These are phyloP conservation scores for Sarcodon sp. DNA, from an alignment of 768 basidiomycete genomes.

Conservation along the genomic window DNA sequence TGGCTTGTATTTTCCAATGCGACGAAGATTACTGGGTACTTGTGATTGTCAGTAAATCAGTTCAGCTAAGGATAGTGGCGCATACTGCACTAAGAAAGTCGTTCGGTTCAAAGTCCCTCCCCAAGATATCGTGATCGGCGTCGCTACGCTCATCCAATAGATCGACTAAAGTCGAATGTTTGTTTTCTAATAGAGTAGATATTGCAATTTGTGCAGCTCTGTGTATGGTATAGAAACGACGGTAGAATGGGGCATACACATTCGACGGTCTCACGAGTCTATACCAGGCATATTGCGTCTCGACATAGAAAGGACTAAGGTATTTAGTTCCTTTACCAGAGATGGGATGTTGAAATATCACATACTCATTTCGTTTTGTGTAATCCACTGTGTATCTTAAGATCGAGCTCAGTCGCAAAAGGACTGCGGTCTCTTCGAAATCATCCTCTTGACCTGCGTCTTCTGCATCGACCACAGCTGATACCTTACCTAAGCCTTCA, in stretches of 20 bases:
- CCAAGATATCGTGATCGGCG: conserved; percentile 1
- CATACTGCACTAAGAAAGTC: too few species aligned
- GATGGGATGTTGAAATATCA: conserved; percentile 4
- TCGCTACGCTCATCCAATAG: conserved; percentile 23
- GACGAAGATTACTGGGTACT: neutral
- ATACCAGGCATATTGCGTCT: conserved; percentile 55
- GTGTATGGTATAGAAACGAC: conserved; percentile 37
- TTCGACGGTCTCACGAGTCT: conserved; percentile 34
- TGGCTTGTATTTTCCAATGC: conserved; percentile 2
- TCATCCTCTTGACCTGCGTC: conserved; percentile 51
- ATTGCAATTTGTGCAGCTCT: conserved; percentile 37
- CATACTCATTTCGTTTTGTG: conserved; percentile 36
- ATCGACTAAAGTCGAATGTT: conserved; percentile 14
- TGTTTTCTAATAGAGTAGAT: conserved; percentile 19
- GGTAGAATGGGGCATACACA: conserved; percentile 29
- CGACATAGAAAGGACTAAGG: conserved; percentile 48
- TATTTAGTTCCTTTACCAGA: conserved; percentile 1
- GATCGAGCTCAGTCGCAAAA: conserved; percentile 33
- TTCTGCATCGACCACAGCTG: conserved; percentile 39
- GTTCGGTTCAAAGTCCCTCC: neutral
- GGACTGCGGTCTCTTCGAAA: conserved; percentile 17
- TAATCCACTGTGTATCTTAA: conserved; percentile 39
- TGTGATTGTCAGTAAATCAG: neutral
- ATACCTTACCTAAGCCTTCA: conserved; percentile 43
- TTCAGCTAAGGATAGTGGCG: too few species aligned